Conservation (phyloP, 306 rosid genomes). For the Vigna hirtella region DNA sequence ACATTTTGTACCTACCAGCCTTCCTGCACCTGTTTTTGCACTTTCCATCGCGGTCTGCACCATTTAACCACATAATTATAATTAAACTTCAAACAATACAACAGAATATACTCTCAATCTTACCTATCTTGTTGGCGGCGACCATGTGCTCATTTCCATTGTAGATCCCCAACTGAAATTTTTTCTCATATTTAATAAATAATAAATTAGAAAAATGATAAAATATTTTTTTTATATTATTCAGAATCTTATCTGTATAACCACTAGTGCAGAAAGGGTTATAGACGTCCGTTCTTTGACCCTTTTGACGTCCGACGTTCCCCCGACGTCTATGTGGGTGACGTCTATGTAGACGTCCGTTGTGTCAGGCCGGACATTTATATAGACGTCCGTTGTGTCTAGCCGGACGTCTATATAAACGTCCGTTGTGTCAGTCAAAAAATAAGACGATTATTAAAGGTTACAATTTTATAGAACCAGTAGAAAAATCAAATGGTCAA, state of each 20-base stretch:
- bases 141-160: slow-evolving; percentile 38
- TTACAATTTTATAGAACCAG: too few relatives aligned
- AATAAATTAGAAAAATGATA: not conserved
- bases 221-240: not conserved
- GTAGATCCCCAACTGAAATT: slow-evolving; percentile 43
- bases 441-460: too few relatives aligned
- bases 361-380: too few relatives aligned
- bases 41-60: slow-evolving; percentile 45
- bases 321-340: too few relatives aligned
- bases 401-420: too few relatives aligned
- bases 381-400: too few relatives aligned
- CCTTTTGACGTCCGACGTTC: too few relatives aligned
- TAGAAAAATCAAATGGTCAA: too few relatives aligned
- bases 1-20: slow-evolving; percentile 39
- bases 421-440: too few relatives aligned
- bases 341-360: too few relatives aligned
- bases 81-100: not conserved
- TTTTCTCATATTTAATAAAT: not conserved
- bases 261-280: too few relatives aligned
- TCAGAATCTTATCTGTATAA: not conserved
- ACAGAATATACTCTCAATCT: not conserved
- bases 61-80: not conserved
- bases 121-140: slow-evolving; percentile 45
- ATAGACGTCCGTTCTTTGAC: too few relatives aligned
- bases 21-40: slow-evolving; percentile 52